phyloP scores from a whole-genome alignment of 352 stramenopile species.

The Nothophytophthora sp. region DNA sequence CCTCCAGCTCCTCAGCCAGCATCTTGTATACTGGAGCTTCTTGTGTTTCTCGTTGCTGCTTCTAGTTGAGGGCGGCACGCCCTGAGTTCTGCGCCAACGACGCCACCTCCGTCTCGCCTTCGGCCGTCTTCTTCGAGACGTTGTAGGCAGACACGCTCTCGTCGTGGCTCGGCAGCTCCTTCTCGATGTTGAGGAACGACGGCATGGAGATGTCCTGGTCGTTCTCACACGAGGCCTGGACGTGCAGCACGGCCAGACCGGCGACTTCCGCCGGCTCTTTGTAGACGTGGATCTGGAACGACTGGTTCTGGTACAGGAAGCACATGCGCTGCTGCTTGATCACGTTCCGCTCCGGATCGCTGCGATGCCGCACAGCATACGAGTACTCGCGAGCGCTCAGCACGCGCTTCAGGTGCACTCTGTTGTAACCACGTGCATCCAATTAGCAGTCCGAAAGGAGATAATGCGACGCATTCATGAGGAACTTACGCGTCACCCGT shows the following conservation, averaged over 20 bases:
- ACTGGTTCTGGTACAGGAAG: conserved; percentile 87
- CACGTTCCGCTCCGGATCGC: conserved; percentile 62
- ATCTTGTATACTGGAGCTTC: no score
- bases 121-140: conserved; percentile 57
- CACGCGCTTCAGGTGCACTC: conserved; percentile 84
- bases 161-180: conserved; percentile 56
- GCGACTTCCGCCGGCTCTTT: conserved; percentile 72
- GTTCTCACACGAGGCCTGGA: conserved; percentile 71
- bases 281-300: conserved; percentile 87
- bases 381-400: conserved; percentile 82
- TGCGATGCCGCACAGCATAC: conserved; percentile 80
- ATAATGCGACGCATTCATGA: no score
- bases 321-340: conserved; percentile 90
- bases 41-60: no score
- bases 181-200: conserved; percentile 71
- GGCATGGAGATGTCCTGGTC: conserved; percentile 66
- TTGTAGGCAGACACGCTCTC: conserved; percentile 83
- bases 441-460: conserved; percentile 1
- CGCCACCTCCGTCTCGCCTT: conserved; percentile 10
- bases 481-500: conserved; percentile 77
- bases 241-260: conserved; percentile 67
- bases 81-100: conserved; percentile 15
- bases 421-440: conserved; percentile 12
- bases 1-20: no score
- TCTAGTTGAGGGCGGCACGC: conserved; percentile 21